Evolutionary conservation across 768 basidiomycete genomes (phyloP).

Genomic region (Suillus placidus): DNA sequence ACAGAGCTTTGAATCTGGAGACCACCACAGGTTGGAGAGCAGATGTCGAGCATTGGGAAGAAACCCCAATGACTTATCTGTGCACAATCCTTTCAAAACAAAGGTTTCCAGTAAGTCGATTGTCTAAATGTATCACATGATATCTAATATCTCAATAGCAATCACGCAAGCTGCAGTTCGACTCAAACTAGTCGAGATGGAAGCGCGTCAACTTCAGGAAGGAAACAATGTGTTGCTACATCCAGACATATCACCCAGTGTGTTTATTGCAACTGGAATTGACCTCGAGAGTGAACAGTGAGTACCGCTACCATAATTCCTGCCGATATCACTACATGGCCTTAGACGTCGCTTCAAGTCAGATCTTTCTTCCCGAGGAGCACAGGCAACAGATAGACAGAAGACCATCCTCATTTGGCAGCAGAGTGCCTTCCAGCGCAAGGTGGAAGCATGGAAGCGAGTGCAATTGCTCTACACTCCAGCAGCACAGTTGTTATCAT

Average conservation of each 20-base stretch:
- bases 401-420: conserved; percentile 28
- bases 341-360: neutral
- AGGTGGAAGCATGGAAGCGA: conserved; percentile 32
- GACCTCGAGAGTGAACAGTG: neutral
- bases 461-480: conserved; percentile 20
- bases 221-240: neutral
- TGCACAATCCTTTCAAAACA: neutral
- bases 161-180: neutral
- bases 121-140: neutral
- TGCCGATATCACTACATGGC: neutral
- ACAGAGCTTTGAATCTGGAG: neutral
- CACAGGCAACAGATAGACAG: conserved; percentile 31
- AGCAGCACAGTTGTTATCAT: neutral
- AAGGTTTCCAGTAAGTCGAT: no score
- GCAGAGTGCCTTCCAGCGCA: conserved; percentile 20
- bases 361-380: conserved; percentile 12
- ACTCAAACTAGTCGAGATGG: neutral
- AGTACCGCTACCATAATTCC: neutral
- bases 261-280: neutral
- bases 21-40: neutral
- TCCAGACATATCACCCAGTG: neutral
- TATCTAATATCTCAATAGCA: neutral
- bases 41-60: neutral
- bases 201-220: neutral
- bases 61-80: neutral